phyloP scores from a whole-genome alignment of 2,329 filamentous ascomycete species.

The Harringtonia lauricola region DNA sequence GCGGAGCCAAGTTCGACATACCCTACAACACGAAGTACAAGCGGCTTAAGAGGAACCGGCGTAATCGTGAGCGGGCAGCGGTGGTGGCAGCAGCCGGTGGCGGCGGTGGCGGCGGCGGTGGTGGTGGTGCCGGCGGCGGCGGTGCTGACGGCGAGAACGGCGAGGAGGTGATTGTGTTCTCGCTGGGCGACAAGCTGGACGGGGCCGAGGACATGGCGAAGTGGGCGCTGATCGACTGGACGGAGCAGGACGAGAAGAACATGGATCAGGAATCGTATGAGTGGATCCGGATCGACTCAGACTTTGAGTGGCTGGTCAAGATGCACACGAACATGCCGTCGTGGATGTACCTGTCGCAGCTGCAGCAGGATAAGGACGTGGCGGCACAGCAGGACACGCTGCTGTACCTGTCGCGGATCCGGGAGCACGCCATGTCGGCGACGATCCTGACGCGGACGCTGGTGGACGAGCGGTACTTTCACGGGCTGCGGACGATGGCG shows the following conservation, averaged over 20 bases:
- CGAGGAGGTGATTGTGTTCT: conserved; percentile 66
- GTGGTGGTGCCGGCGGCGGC: no score
- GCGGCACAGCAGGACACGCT: conserved; percentile 75
- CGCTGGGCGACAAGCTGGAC: conserved; percentile 84
- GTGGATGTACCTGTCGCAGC: conserved; percentile 96
- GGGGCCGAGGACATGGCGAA: conserved; percentile 68
- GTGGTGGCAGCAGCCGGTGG: conserved; percentile 44
- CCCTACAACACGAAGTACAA: conserved; percentile 99
- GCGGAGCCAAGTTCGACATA: conserved; percentile 72
- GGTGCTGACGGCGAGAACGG: conserved; percentile 42
- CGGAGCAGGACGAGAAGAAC: conserved; percentile 71
- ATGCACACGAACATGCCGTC: conserved; percentile 73
- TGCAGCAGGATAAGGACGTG: conserved; percentile 94
- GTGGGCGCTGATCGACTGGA: conserved; percentile 86
- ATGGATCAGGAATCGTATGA: conserved; percentile 98
- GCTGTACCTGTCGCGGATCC: conserved; percentile 57
- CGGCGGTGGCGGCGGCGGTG: no score
- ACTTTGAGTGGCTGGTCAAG: conserved; percentile 94
- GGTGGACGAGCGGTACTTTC: conserved; percentile 85
- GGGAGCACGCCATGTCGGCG: conserved; percentile 70
- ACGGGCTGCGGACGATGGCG: conserved; percentile 82
- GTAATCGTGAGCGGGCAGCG: conserved; percentile 67
- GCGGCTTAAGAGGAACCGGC: conserved; percentile 76
- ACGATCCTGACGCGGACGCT: conserved; percentile 83
- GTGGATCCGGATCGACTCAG: conserved; percentile 95